Conservation (phyloP, 164 flowering plant species). For the Annona squamosa region DNA sequence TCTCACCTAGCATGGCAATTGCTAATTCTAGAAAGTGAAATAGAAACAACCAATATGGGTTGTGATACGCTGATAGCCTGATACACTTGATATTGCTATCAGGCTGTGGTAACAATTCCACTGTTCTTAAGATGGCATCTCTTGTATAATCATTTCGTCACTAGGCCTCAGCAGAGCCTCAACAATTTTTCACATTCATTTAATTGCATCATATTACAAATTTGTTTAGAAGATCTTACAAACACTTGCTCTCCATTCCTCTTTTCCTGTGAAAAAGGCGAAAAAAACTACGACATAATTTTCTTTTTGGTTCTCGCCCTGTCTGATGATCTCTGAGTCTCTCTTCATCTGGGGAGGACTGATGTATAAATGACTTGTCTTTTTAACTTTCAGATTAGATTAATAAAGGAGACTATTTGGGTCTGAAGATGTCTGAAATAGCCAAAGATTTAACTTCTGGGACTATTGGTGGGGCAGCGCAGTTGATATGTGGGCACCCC, state of each 20-base stretch:
- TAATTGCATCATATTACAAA: not conserved
- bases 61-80: not conserved
- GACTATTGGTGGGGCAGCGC: constrained; percentile 94
- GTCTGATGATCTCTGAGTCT: not conserved
- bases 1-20: too few species aligned
- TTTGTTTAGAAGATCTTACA: not conserved
- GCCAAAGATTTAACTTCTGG: constrained; percentile 91
- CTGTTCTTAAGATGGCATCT: not conserved
- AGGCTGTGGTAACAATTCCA: not conserved
- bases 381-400: not conserved
- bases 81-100: too few species aligned
- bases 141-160: too few species aligned
- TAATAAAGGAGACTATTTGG: not conserved
- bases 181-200: not conserved
- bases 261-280: too few species aligned
- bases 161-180: too few species aligned
- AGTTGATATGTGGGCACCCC: constrained; percentile 85
- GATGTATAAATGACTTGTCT: not conserved
- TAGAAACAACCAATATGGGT: not conserved
- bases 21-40: too few species aligned
- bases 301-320: not conserved
- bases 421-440: constrained; percentile 66
- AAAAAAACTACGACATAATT: too few species aligned
- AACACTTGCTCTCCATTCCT: not conserved
- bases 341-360: not conserved